These are phyloP conservation scores for Aspergillus calidoustus DNA, from an alignment of 2,329 filamentous ascomycete genomes.

Conservation along the genomic window DNA sequence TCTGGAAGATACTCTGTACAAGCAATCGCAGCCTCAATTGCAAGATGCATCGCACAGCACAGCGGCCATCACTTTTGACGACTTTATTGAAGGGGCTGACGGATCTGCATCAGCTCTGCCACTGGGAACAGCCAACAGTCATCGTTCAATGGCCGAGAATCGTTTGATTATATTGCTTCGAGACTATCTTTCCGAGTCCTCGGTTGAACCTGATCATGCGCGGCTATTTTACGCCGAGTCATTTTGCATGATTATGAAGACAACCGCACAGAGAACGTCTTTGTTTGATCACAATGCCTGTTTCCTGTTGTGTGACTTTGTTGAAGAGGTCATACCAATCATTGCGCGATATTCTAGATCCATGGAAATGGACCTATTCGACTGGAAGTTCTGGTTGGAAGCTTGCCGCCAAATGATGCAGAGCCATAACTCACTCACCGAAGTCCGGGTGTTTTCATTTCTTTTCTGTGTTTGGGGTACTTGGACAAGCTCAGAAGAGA, in stretches of 20 bases:
- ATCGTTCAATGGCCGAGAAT: slow-evolving; percentile 86
- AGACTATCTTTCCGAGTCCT: slow-evolving; percentile 72
- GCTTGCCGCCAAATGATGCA: slow-evolving; percentile 78
- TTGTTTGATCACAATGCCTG: slow-evolving; percentile 82
- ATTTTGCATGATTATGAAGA: slow-evolving; percentile 74
- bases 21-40: slow-evolving; percentile 60
- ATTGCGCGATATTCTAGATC: slow-evolving; percentile 64
- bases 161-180: slow-evolving; percentile 79
- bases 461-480: slow-evolving; percentile 80
- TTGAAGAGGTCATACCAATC: slow-evolving; percentile 78
- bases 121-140: slow-evolving; percentile 69
- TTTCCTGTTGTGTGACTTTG: slow-evolving; percentile 87
- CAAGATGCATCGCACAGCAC: slow-evolving; percentile 51
- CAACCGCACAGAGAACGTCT: slow-evolving; percentile 74
- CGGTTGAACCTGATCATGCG: slow-evolving; percentile 57
- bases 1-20: slow-evolving; percentile 82
- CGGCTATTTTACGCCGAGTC: slow-evolving; percentile 76
- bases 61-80: slow-evolving; percentile 67
- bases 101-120: slow-evolving; percentile 67
- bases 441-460: slow-evolving; percentile 82
- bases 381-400: slow-evolving; percentile 82
- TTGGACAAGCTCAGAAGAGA: slow-evolving; percentile 65
- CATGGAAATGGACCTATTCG: slow-evolving; percentile 45
- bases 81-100: slow-evolving; percentile 68
- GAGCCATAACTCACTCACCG: slow-evolving; percentile 87